Base-by-base conservation (phyloP, 2,329 filamentous ascomycete genomes). In the Beauveria asiatica region DNA sequence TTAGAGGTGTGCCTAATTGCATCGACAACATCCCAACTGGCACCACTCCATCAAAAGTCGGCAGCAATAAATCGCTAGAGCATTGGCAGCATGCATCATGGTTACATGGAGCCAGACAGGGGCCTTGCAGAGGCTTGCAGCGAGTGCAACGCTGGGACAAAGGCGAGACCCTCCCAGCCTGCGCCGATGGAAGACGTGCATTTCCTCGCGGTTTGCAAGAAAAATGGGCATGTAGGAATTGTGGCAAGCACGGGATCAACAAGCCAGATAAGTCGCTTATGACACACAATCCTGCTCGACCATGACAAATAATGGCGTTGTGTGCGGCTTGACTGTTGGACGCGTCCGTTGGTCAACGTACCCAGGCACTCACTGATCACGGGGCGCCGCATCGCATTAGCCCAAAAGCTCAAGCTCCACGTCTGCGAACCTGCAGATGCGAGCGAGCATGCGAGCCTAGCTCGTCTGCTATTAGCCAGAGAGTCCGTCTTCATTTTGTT, bases 371-470 rank as follows among this genome's bases (percentile, higher is more conserved):
- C 27, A 21, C 23, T 39, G 11, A 21, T 25, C 13, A 25, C 41
- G 41, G 42, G 41, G 41, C 53, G 53, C 42, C 13, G 53, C 53
- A 55, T 55, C 53, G 41, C 53, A 55, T 45, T 46, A 45, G 53
- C 53, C 27, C 53, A 46, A 5, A 16, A 21, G 41, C 50, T 16
- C 46, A 23, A 48, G 54, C 54, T 49, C 54, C 54, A 57, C 54
- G 54, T 8, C 54, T 57, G 55, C 55, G 55, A 57, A 50, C 55
- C 55, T 57, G 45, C 45, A 57, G 55, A 50, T 50, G 55, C 45
- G 45, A 50, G 46, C 33, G 10, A 57, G 33, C 2, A n/a, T 27
- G 46, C 33, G 17, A 57, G 33, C 1, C 23, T 27, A 42, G 45
- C 25, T 56, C 17, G 17, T 21, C n/a, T 13, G 9, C 21, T 39